A percentile compares a stretch with the other conserved stretches of the same genome.
Conservation (phyloP, 169 alveolate species). For the Plasmodium gallinaceum region DNA sequence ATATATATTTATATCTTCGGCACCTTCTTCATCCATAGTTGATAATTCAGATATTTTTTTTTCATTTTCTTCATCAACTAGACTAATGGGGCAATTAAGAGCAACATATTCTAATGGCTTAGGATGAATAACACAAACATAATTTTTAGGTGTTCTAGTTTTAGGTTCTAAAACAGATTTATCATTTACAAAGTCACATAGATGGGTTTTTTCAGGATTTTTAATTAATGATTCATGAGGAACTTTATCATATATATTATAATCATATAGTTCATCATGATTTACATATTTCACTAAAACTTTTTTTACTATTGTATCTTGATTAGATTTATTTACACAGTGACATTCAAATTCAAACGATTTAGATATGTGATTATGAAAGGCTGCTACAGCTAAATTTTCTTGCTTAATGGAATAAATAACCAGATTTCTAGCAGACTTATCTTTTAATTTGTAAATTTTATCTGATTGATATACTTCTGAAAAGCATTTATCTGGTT, state of each 20-base stretch:
- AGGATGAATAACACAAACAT: slow-evolving; percentile 44
- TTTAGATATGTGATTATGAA: background rate
- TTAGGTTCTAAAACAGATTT: slow-evolving; percentile 19
- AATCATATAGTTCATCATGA: slow-evolving; percentile 65
- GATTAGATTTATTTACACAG: slow-evolving; percentile 18
- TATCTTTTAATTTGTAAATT: background rate
- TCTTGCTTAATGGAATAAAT: slow-evolving; percentile 20
- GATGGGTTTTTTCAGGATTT: slow-evolving; percentile 35
- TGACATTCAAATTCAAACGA: slow-evolving; percentile 42
- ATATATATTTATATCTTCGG: background rate
- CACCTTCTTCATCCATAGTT: background rate
- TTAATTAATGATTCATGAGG: background rate
- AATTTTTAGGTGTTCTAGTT: slow-evolving; percentile 9
- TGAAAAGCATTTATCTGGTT: slow-evolving; percentile 35
- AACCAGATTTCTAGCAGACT: slow-evolving; percentile 9
- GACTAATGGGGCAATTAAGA: slow-evolving; percentile 30
- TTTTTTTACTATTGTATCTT: slow-evolving; percentile 13
- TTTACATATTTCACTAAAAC: slow-evolving; percentile 40
- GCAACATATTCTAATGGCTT: slow-evolving; percentile 69
- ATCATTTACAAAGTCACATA: slow-evolving; percentile 33
- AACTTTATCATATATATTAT: background rate
- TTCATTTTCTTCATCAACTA: slow-evolving; percentile 47
- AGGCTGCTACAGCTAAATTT: slow-evolving; percentile 37
- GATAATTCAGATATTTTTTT: slow-evolving; percentile 21
- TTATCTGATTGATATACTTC: slow-evolving; percentile 20